phyloP scores from a whole-genome alignment of 306 rosid genomes.

The Sphenostylis stenocarpa region DNA sequence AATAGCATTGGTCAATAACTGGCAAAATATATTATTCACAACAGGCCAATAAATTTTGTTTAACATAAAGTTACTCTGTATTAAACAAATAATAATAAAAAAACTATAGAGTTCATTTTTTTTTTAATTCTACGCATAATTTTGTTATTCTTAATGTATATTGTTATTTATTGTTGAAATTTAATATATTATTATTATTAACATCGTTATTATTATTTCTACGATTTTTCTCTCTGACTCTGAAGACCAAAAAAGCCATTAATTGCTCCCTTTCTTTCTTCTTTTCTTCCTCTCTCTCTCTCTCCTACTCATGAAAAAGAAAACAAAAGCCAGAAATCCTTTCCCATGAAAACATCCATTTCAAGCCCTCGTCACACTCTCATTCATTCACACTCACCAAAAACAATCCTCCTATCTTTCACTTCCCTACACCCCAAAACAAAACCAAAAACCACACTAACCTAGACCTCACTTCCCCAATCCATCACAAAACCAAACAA shows the following conservation, averaged over 20 bases:
- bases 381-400: not conserved
- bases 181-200: no score
- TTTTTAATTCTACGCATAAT: no score
- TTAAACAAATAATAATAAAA: no score
- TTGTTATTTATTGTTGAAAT: no score
- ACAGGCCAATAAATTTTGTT: no score
- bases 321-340: constrained; percentile 29
- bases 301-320: constrained; percentile 11
- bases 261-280: not conserved
- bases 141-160: no score
- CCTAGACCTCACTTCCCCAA: not conserved
- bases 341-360: constrained; percentile 28
- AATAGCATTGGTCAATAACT: no score
- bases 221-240: not conserved
- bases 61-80: no score
- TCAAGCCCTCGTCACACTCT: constrained; percentile 21
- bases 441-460: not conserved
- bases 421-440: not conserved
- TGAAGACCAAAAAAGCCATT: constrained; percentile 9
- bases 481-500: not conserved
- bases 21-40: no score
- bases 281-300: constrained; percentile 3
- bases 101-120: no score
- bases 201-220: not conserved
- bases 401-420: not conserved